phyloP scores from a whole-genome alignment of 2,329 filamentous ascomycete species.

The Coniosporium tulheliwenetii region DNA sequence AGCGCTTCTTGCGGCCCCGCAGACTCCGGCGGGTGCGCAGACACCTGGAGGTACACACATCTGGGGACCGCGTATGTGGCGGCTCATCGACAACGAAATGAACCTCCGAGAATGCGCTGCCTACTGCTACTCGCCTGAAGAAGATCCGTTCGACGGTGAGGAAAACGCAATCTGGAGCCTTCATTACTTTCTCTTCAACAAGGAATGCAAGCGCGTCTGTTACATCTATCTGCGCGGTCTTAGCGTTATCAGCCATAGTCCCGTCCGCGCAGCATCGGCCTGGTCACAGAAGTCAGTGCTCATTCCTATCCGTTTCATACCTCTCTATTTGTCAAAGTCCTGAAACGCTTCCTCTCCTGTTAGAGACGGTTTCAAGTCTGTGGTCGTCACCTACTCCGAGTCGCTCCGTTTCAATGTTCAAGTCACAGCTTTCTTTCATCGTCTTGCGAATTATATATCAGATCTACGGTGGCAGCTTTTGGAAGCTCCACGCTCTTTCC shows the following conservation, averaged over 20 bases:
- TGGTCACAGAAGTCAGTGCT: conserved; percentile 3
- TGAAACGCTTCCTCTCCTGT: no score
- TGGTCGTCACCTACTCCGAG: conserved; percentile 1
- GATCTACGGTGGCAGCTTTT: no score
- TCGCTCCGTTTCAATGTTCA: no score
- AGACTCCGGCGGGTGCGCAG: conserved; percentile 29
- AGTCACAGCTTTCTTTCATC: no score
- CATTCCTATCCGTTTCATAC: no score
- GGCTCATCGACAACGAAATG: conserved; percentile 89
- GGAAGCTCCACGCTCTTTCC: no score
- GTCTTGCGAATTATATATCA: no score
- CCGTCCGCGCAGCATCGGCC: conserved; percentile 23
- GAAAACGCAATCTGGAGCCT: conserved; percentile 89
- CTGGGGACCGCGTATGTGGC: conserved; percentile 89
- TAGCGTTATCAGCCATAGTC: conserved; percentile 55
- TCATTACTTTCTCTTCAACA: conserved; percentile 98
- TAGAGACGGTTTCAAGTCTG: no score
- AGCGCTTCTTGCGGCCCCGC: conserved; percentile 17
- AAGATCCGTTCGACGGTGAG: conserved; percentile 82
- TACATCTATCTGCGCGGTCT: conserved; percentile 90
- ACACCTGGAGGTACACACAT: conserved; percentile 37
- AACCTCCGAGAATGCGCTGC: conserved; percentile 72
- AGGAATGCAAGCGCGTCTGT: conserved; percentile 75
- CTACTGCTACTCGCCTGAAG: conserved; percentile 78
- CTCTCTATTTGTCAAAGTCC: no score